Evolutionary conservation across 768 basidiomycete genomes (phyloP).

Genomic region (Suillus cothurnatus): DNA sequence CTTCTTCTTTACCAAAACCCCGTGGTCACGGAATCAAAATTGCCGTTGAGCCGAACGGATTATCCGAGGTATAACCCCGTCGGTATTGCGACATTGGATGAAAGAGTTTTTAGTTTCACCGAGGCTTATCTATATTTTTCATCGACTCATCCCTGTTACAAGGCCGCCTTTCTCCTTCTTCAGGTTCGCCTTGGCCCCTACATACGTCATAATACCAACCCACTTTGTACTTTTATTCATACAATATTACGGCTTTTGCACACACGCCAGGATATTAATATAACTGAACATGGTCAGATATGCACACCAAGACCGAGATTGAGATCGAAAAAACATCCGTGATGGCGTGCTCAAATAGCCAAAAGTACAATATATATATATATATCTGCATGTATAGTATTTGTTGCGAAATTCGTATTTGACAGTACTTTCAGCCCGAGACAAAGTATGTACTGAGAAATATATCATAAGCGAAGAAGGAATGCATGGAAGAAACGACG

Average conservation of each 20-base stretch:
- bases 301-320: not conserved
- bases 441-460: not conserved
- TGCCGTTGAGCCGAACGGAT: constrained; percentile 3
- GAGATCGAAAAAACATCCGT: not conserved
- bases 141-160: not conserved
- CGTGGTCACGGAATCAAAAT: not conserved
- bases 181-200: constrained; percentile 2
- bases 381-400: not conserved
- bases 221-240: not conserved
- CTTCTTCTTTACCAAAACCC: not conserved
- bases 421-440: not conserved
- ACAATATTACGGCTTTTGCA: not conserved
- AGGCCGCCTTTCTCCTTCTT: not conserved
- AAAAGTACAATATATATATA: not conserved
- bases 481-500: not conserved
- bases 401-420: not conserved
- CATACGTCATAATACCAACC: not conserved
- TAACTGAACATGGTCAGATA: constrained; percentile 6
- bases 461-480: not conserved
- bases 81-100: not conserved
- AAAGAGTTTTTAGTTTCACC: not conserved
- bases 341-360: not conserved
- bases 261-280: constrained; percentile 5
- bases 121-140: not conserved
- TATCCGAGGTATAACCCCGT: not conserved